Evolutionary conservation across 2,329 filamentous ascomycete species (phyloP).

Genomic region (Aspergillus quadricinctus): DNA sequence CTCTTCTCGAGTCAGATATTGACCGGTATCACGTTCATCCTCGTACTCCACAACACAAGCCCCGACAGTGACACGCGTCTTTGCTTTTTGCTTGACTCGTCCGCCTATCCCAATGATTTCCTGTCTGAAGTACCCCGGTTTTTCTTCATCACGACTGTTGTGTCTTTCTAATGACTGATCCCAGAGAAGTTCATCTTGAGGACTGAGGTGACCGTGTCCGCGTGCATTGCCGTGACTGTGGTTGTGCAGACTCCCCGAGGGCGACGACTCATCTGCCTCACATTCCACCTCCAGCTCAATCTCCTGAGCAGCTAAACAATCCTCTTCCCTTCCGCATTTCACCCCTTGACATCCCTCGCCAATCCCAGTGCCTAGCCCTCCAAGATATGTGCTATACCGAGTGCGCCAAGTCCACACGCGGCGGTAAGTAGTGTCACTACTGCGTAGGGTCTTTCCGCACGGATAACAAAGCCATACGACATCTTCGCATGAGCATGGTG

Average conservation of each 20-base stretch:
- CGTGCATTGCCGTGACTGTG: conserved; percentile 11
- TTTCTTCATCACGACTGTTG: conserved; percentile 35
- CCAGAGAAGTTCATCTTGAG: conserved; percentile 14
- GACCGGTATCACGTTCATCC: conserved; percentile 65
- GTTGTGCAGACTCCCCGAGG: conserved; percentile 24
- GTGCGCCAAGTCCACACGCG: conserved; percentile 85
- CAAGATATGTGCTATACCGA: conserved; percentile 71
- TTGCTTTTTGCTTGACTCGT: conserved; percentile 80
- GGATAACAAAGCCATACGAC: conserved; percentile 78
- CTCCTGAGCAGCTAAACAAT: conserved; percentile 71
- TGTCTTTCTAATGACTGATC: conserved; percentile 5
- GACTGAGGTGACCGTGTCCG: conserved; percentile 7
- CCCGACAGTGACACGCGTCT: conserved; percentile 74
- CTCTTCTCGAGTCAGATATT: conserved; percentile 67
- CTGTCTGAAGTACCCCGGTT: conserved; percentile 73
- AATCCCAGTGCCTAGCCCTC: conserved; percentile 79
- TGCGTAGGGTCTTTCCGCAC: conserved; percentile 67
- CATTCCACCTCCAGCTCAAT: conserved; percentile 83
- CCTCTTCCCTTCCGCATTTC: conserved; percentile 72
- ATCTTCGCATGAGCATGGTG: conserved; percentile 54
- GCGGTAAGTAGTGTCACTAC: conserved; percentile 55
- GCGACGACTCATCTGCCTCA: conserved; percentile 62
- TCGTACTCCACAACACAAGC: conserved; percentile 82
- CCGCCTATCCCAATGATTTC: conserved; percentile 91
- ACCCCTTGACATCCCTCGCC: conserved; percentile 86